A percentile compares a stretch with the other conserved stretches of the same genome.
These are phyloP conservation scores for Jimgerdemannia flammicorona DNA, from an alignment of 192 early-diverging fungal species.

Conservation along the genomic window DNA sequence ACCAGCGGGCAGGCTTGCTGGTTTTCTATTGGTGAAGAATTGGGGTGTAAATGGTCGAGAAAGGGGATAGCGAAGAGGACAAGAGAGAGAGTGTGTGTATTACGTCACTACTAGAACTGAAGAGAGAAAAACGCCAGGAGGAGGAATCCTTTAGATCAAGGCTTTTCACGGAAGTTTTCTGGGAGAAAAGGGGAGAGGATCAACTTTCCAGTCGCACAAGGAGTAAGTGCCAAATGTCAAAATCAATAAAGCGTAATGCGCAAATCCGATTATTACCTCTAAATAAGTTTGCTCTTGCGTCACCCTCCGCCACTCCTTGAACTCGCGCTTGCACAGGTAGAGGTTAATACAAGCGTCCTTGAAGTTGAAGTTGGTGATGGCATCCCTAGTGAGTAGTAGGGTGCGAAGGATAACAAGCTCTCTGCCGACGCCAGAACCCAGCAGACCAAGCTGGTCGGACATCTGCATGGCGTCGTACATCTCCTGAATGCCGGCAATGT, in stretches of 20 bases:
- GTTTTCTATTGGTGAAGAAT: conserved; percentile 18
- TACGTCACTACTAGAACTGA: conserved; percentile 12
- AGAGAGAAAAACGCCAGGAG: conserved; percentile 6
- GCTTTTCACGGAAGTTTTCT: conserved; percentile 19
- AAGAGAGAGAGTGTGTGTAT: conserved; percentile 17
- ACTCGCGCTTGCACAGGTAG: conserved; percentile 22
- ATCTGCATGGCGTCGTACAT: conserved; percentile 3
- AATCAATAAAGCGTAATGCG: too few relatives aligned
- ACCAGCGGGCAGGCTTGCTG: not conserved
- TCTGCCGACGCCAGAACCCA: conserved; percentile 32
- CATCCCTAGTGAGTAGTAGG: conserved; percentile 25
- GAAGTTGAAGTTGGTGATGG: conserved; percentile 41
- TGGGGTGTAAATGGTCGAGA: not conserved
- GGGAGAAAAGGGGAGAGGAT: not conserved
- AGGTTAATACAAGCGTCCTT: conserved; percentile 40
- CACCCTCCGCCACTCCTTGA: conserved; percentile 39
- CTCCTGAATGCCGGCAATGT: conserved; percentile 15
- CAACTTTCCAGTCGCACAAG: not conserved
- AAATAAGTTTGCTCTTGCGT: conserved; percentile 41
- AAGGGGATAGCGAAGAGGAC: not conserved
- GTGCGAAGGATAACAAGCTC: conserved; percentile 34
- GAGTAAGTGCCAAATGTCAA: not conserved
- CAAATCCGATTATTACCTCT: conserved; percentile 19
- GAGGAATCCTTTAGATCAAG: conserved; percentile 16
- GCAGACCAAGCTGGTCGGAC: conserved; percentile 18